These are phyloP conservation scores for rapeseed (Brassica napus) DNA, from an alignment of 345 rosid species.

Conservation along the genomic window Da-Ae NC_063436.1:29385001-29385500, in stretches of 20 bases:
- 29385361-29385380: not conserved
- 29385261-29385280: no score
- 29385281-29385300: no score
- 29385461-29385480: not conserved
- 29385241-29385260: no score
- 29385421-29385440: not conserved
- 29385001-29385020: conserved; percentile 4
- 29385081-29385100: not conserved
- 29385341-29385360: not conserved
- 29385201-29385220: not conserved
- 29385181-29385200: not conserved
- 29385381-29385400: not conserved
- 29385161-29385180: not conserved
- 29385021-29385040: conserved; percentile 7
- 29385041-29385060: conserved; percentile 20
- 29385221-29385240: no score
- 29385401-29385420: not conserved
- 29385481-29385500: not conserved
- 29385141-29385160: not conserved
- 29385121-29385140: not conserved
- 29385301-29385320: no score
- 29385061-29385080: not conserved
- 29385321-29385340: no score
- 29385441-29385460: not conserved
- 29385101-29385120: not conserved